phyloP scores from a whole-genome alignment of 768 basidiomycete species.

The Kwoniella heveanensis region DNA sequence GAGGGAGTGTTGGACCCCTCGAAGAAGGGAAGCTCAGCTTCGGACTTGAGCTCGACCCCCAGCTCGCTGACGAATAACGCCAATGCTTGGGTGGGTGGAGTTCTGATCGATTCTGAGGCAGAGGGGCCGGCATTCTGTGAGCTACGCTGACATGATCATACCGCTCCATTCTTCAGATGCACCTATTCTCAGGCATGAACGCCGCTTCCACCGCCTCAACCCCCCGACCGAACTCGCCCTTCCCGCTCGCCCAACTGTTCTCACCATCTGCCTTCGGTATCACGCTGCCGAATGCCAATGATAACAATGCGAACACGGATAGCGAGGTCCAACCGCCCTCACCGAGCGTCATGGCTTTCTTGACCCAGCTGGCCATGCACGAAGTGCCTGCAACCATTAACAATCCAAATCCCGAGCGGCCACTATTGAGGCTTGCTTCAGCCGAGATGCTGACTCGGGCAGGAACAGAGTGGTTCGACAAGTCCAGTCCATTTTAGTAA shows the following conservation, averaged over 20 bases:
- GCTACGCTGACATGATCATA: no score
- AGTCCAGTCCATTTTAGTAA: constrained; percentile 53
- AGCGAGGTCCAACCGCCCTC: constrained; percentile 10
- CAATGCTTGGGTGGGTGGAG: constrained; percentile 8
- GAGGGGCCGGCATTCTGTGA: no score
- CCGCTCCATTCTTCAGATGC: constrained; percentile 5
- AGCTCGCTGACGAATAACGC: constrained; percentile 1
- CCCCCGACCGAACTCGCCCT: constrained; percentile 35
- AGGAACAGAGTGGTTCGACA: constrained; percentile 39
- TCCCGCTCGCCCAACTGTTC: constrained; percentile 37
- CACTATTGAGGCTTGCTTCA: constrained; percentile 46
- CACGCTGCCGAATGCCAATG: constrained; percentile 5
- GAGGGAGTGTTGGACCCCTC: constrained; percentile 24
- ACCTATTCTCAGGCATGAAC: constrained; percentile 14
- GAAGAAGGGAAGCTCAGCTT: constrained; percentile 10
- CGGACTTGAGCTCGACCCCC: neutral
- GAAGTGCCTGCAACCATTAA: constrained; percentile 38
- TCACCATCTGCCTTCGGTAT: constrained; percentile 39
- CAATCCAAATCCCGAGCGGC: constrained; percentile 51
- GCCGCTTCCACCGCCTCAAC: constrained; percentile 7
- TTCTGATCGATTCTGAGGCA: no score
- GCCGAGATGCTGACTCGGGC: constrained; percentile 15
- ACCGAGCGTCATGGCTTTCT: constrained; percentile 27
- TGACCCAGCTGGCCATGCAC: constrained; percentile 38
- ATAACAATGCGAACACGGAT: constrained; percentile 8